phyloP scores from a whole-genome alignment of 1,284 basidiomycete genomes.

The Cutaneotrichosporon mucoides region DNA sequence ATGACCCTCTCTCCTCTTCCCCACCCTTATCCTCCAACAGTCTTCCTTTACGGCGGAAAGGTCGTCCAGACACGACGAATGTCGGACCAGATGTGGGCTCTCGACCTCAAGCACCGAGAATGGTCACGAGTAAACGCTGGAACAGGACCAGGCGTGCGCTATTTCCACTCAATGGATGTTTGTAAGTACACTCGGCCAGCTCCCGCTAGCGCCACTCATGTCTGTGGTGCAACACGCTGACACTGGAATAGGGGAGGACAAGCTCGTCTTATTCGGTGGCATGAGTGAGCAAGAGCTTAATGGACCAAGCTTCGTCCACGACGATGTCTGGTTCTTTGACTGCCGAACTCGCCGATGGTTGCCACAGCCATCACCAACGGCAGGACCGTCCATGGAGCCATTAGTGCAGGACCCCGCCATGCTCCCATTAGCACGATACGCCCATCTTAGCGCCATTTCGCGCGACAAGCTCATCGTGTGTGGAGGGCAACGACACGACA shows the following conservation, averaged over 20 bases:
- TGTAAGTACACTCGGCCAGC: constrained; percentile 55
- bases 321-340: constrained; percentile 81
- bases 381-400: constrained; percentile 9
- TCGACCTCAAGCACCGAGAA: constrained; percentile 69
- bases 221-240: not conserved
- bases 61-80: constrained; percentile 78
- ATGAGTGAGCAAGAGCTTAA: constrained; percentile 59
- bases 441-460: constrained; percentile 80
- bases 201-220: too few species aligned
- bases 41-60: constrained; percentile 67
- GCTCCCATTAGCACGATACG: constrained; percentile 75
- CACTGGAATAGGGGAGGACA: constrained; percentile 64
- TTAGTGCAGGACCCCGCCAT: constrained; percentile 44
- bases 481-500: constrained; percentile 75
- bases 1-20: constrained; percentile 41
- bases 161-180: constrained; percentile 85
- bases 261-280: constrained; percentile 84
- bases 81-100: constrained; percentile 80
- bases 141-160: constrained; percentile 62
- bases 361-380: constrained; percentile 34
- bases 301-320: constrained; percentile 62
- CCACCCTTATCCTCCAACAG: constrained; percentile 31
- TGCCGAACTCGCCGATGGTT: constrained; percentile 67
- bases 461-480: constrained; percentile 82
- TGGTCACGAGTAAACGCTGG: constrained; percentile 69